Base-by-base conservation (phyloP, 1,139 yeast genomes). In the Ogataea hybrid region DNA sequence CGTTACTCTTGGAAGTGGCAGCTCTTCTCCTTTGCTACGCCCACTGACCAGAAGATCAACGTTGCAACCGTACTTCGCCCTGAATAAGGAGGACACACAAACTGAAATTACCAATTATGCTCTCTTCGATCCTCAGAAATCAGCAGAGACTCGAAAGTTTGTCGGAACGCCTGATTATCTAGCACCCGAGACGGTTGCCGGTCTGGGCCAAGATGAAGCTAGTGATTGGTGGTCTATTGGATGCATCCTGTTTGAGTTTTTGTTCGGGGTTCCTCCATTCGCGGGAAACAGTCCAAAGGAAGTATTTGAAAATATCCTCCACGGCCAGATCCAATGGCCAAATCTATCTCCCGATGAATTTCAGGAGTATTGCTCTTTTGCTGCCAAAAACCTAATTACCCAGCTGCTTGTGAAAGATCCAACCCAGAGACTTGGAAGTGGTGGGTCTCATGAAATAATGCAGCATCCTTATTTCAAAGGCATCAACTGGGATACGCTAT, bases 141-240 rank as follows among this genome's bases (percentile, higher is more conserved):
- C 59, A 3, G 64, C 66, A 0, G 75, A 72, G 38, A 67, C 72
- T 25, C 72, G 75, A 42, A 78, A 75, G 51, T 90, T 92, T 58
- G 96, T 89, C 28, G 99, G 99, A 0, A 94, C 99, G 0, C 98
- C 99, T 0, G 99, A 94, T 60, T 94, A 94, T 62, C 73, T 94
- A 31, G 95, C 99, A 0, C 99, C 99, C 0, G 99, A 94, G 59
- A 90, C 97, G 0, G 88, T 94, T 49, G 71, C 77, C 37, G 97
- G 97, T 25, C 72, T 74, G 6, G 87, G 88, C 0, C 97, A 92
- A 61, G 88, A 83, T 49, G 92, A 83, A 53, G 77, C 84, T 33
- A 82, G 95, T 28, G 99, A 94, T 68, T 94, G 98, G 98, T 94
- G 98, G 98, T 87, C 97, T 2, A 77, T 90, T 34, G 99, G 99